A percentile compares a stretch with the other conserved stretches of the same genome.
Evolutionary conservation across 176 grass and related monocot genomes (phyloP).

Genomic region (Aegilops umbellulata): DNA sequence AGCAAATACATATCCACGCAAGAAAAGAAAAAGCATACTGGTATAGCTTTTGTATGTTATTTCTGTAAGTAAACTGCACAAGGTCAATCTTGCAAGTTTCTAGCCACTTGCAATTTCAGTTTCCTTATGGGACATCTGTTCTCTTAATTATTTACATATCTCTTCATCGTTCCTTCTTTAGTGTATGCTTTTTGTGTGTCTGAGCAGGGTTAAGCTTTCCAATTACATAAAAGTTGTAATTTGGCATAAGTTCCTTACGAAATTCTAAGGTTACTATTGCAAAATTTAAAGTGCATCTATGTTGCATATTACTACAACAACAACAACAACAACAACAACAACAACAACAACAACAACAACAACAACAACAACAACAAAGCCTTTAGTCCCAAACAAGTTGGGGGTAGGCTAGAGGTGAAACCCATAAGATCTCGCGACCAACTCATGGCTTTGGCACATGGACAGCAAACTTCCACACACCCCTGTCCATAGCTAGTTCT

Average conservation of each 20-base stretch:
- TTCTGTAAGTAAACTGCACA: slow-evolving; percentile 30
- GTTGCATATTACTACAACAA: neutral
- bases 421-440: no score
- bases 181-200: neutral
- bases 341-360: no score
- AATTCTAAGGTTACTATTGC: neutral
- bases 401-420: no score
- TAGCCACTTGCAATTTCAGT: slow-evolving; percentile 8
- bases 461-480: no score
- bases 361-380: no score
- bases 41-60: slow-evolving; percentile 23
- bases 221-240: neutral
- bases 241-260: neutral
- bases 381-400: no score
- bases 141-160: neutral
- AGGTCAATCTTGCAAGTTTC: slow-evolving; percentile 4
- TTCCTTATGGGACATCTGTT: neutral
- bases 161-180: neutral
- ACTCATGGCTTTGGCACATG: no score
- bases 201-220: neutral
- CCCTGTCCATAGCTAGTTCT: no score
- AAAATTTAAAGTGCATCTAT: neutral
- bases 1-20: slow-evolving; percentile 75
- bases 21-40: slow-evolving; percentile 72
- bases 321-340: no score